Evolutionary conservation across 257 asterid genomes (phyloP), one percentile per base, ranked within the genome.

Genomic region (Solanum infundibuliforme): DNA sequence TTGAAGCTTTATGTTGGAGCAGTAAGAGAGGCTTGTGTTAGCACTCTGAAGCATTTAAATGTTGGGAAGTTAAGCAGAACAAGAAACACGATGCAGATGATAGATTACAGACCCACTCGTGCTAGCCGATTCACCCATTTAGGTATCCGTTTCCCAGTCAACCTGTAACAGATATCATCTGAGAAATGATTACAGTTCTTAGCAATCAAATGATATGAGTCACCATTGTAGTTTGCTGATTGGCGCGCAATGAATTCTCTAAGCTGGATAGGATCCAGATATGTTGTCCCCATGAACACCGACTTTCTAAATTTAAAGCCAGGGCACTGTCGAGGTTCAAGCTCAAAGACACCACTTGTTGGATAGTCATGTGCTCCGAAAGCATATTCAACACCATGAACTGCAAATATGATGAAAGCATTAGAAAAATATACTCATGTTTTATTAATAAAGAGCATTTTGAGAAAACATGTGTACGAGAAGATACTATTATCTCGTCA

Each of bases 121-220:
- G 99, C 99, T 1, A 95, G 95, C 35, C 99, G 95, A 87, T 96
- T 96, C 35, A 96, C 95, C 99, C 99, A 96, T 88, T 93, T 94
- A 62, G 99, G 99, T 39, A 94, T 93, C 62, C 88, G 90, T 25
- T 90, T 94, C 77, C 96, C 94, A 1, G 99, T 96, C 91, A 96
- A 87, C 91, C 91, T 94, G 98, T 86, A 87, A 90, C 99, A 94
- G 75, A 92, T 88, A 82, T 96, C 99, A 87, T 91, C 98, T 21
- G 93, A 94, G 91, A 96, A 96, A 90, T 96, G 99, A 92, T 96
- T 95, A 93, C 99, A 96, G 89, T 96, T 96, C 90, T 95, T 96
- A 39, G 84, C 90, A 83, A 95, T 89, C 90, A 95, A 90, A 92
- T 95, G 97, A 89, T 96, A 96, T 0, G 98, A 88, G 83, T 96